Evolutionary conservation across 352 stramenopile genomes (phyloP).

Genomic region (Lagenidium giganteum): DNA sequence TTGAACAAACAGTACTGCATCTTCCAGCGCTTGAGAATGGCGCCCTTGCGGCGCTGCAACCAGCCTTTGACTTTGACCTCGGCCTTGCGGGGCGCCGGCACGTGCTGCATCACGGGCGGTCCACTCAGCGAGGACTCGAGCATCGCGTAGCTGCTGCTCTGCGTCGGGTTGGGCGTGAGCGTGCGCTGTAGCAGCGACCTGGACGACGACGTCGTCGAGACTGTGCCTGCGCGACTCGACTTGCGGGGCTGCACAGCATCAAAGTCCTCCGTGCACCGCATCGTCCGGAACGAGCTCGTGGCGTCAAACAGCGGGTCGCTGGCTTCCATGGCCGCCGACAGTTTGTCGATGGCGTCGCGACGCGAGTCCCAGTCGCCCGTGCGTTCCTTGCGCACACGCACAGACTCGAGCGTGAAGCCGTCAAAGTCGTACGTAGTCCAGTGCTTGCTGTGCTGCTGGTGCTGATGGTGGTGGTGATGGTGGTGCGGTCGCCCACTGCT

Average conservation of each 20-base stretch:
- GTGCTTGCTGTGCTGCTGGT: too few species aligned
- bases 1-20: constrained; percentile 50
- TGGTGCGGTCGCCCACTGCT: too few species aligned
- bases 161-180: too few species aligned
- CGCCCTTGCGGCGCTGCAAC: constrained; percentile 45
- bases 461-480: too few species aligned
- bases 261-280: constrained; percentile 31
- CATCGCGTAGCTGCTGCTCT: too few species aligned
- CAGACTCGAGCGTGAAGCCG: constrained; percentile 38
- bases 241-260: constrained; percentile 15
- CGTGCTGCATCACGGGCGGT: too few species aligned
- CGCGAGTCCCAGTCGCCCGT: not conserved
- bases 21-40: constrained; percentile 58
- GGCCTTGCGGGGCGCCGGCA: constrained; percentile 3
- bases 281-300: constrained; percentile 13
- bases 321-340: constrained; percentile 10
- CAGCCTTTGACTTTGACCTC: constrained; percentile 33
- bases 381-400: constrained; percentile 16
- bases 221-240: too few species aligned
- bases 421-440: constrained; percentile 34
- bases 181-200: too few species aligned
- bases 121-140: too few species aligned
- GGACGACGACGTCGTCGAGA: constrained; percentile 11
- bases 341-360: constrained; percentile 2
- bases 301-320: not conserved